Evolutionary conservation across 257 asterid species (phyloP), one percentile per base, ranked within the genome.

Genomic region (Rhazya stricta): DNA sequence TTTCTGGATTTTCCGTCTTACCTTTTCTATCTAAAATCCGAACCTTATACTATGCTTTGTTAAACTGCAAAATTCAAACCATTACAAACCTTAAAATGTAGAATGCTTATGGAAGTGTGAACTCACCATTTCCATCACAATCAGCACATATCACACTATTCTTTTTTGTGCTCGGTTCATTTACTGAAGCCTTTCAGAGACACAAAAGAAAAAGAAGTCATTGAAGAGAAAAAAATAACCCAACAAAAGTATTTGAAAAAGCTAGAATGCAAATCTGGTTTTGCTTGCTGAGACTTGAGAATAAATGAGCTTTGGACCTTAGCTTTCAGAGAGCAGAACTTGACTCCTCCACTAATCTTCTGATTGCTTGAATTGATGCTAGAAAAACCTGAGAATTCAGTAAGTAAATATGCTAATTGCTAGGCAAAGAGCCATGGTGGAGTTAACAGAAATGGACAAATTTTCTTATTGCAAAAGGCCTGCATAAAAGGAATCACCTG

Each of bases 71-170:
- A 45, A 9, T 45, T 50, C 56, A 50, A 50, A 50, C 15, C 56
- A 50, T 19, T 23, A 19, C 1, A 51, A 23, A 0, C 58, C n/a
- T 18, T 18, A 19, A 51, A 51, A 51, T 51, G 25, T 51, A 19
- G 21, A 51, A 51, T 51, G 58, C 58, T 51, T 9, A 4, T 16
- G 6, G 6, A 19, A 19, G 0, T 3, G 0, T 19, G 4, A 32
- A 62, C 76, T 74, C 51, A 83, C 87, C 87, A 72, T 81, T 81
- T 78, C 83, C 85, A 6, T 78, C 81, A 81, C 87, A 84, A 18
- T 81, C 78, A 29, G 76, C 74, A 69, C 87, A 84, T 34, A 84
- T 32, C 23, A 76, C 75, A 72, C 80, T 81, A 34, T 43, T 77
- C 67, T 39, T 41, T 46, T 81, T 84, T 8, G 78, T 76, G n/a